Conservation (phyloP, 192 early-diverging fungal genomes). For the Coemansia sp. region DNA sequence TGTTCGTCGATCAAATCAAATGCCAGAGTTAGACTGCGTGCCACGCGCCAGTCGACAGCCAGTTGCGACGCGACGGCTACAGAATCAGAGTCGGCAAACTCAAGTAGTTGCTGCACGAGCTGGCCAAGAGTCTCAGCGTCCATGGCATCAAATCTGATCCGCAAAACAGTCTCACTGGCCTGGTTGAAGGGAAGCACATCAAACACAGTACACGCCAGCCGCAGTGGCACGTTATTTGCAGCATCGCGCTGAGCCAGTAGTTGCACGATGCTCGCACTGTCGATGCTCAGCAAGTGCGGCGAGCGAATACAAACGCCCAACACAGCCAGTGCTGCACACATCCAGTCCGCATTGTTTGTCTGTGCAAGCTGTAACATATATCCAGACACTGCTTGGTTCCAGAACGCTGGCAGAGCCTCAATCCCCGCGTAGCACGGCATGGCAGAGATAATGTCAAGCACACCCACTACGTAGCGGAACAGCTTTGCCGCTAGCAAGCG, state of each 20-base stretch:
- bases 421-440: slow-evolving; percentile 23
- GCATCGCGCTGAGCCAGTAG: slow-evolving; percentile 6
- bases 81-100: slow-evolving; percentile 17
- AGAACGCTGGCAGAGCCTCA: slow-evolving; percentile 24
- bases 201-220: slow-evolving; percentile 25
- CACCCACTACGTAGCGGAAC: slow-evolving; percentile 56
- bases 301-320: slow-evolving; percentile 37
- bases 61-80: neutral
- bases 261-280: slow-evolving; percentile 9
- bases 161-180: slow-evolving; percentile 7
- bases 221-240: neutral
- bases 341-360: slow-evolving; percentile 3
- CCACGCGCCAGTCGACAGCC: slow-evolving; percentile 26
- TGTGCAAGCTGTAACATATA: slow-evolving; percentile 7
- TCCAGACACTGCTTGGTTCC: slow-evolving; percentile 36
- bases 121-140: slow-evolving; percentile 14
- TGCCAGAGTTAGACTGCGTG: slow-evolving; percentile 27
- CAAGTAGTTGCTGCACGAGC: slow-evolving; percentile 21
- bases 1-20: slow-evolving; percentile 37
- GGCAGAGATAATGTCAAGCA: slow-evolving; percentile 51
- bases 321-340: slow-evolving; percentile 20
- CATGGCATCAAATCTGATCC: slow-evolving; percentile 6
- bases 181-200: slow-evolving; percentile 18
- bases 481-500: slow-evolving; percentile 37
- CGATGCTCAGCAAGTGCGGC: slow-evolving; percentile 25